A percentile compares a stretch with the other conserved stretches of the same genome.
These are phyloP conservation scores for Ophiognomonia clavigignenti-juglandacearum DNA, from an alignment of 2,329 filamentous ascomycete species.

Conservation along the genomic window DNA sequence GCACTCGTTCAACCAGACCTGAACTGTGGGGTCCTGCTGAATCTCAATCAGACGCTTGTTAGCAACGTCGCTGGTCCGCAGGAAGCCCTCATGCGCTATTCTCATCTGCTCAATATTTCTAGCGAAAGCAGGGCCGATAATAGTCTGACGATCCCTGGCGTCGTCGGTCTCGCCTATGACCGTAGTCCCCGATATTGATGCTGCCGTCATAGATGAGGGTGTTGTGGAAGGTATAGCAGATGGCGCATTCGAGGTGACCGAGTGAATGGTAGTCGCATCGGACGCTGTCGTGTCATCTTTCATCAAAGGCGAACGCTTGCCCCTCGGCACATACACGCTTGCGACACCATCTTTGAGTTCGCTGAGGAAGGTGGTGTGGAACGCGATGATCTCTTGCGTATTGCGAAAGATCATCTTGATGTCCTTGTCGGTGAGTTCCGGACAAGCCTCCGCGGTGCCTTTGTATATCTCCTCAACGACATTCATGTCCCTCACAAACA, in stretches of 20 bases:
- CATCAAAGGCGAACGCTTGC: slow-evolving; percentile 35
- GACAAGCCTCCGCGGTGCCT: slow-evolving; percentile 78
- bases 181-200: slow-evolving; percentile 17
- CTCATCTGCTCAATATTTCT: slow-evolving; percentile 58
- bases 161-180: slow-evolving; percentile 42
- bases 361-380: slow-evolving; percentile 75
- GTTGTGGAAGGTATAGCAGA: slow-evolving; percentile 20
- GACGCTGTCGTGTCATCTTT: slow-evolving; percentile 25
- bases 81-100: slow-evolving; percentile 54
- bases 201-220: slow-evolving; percentile 14
- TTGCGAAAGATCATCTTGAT: slow-evolving; percentile 91
- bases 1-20: slow-evolving; percentile 89
- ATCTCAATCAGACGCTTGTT: slow-evolving; percentile 58
- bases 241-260: slow-evolving; percentile 30
- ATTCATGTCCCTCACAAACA: slow-evolving; percentile 92
- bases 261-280: slow-evolving; percentile 27
- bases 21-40: slow-evolving; percentile 58
- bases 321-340: slow-evolving; percentile 69
- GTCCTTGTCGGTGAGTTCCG: slow-evolving; percentile 75
- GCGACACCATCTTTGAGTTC: slow-evolving; percentile 75
- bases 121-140: slow-evolving; percentile 49
- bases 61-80: slow-evolving; percentile 59
- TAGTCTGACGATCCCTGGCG: slow-evolving; percentile 46
- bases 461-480: slow-evolving; percentile 98
- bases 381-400: slow-evolving; percentile 81